Evolutionary conservation across 768 basidiomycete species (phyloP).

Genomic region (Agaricus sinodeliciosus): DNA sequence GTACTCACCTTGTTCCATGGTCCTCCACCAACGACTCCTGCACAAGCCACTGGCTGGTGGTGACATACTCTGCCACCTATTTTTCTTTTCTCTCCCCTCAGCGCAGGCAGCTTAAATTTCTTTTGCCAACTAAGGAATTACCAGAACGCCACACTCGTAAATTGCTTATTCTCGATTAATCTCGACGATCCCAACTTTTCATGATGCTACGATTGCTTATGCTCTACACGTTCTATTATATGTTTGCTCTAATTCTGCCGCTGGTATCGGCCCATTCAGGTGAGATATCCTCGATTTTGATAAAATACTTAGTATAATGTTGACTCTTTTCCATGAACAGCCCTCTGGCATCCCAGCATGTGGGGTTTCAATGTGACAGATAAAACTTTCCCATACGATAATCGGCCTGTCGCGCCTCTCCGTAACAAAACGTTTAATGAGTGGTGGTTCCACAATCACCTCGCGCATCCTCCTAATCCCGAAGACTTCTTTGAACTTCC

Average conservation of each 20-base stretch:
- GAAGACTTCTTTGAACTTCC: conserved; percentile 55
- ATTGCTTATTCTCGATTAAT: background rate
- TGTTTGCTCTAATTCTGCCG: background rate
- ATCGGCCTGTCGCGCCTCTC: conserved; percentile 47
- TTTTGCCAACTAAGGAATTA: background rate
- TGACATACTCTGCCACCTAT: background rate
- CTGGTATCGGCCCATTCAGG: conserved; percentile 7
- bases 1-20: background rate
- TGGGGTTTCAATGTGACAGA: conserved; percentile 63
- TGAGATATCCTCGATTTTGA: background rate
- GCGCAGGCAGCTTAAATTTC: background rate
- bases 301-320: too few species aligned
- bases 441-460: conserved; percentile 63
- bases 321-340: conserved; percentile 18
- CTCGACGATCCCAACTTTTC: background rate
- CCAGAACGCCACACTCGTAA: background rate
- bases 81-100: background rate
- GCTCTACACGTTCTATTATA: background rate
- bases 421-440: conserved; percentile 44
- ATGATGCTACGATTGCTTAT: conserved; percentile 3
- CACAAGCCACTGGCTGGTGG: too few species aligned
- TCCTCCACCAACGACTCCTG: background rate
- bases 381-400: conserved; percentile 50
- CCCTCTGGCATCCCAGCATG: conserved; percentile 54
- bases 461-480: conserved; percentile 47